These are phyloP conservation scores for Fragaria nilgerrensis DNA, from an alignment of 306 rosid genomes.

Conservation along the genomic window DNA sequence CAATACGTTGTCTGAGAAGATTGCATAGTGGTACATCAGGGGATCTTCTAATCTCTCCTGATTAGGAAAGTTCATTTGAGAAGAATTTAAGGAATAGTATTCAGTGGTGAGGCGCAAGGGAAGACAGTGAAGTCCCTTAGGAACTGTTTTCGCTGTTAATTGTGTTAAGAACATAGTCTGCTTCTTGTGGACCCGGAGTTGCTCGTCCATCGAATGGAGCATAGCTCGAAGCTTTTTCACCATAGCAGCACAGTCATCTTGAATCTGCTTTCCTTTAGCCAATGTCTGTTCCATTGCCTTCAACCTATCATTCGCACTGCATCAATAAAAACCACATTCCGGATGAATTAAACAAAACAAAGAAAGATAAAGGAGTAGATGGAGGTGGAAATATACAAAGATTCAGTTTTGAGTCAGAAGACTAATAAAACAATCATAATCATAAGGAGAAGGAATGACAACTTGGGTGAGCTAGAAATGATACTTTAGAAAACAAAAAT, in stretches of 20 bases:
- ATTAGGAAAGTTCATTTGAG: constrained; percentile 68
- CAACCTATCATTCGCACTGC: constrained; percentile 69
- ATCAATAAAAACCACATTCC: constrained; percentile 21
- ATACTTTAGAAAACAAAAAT: neutral
- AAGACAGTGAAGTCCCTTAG: constrained; percentile 97
- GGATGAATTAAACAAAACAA: constrained; percentile 11
- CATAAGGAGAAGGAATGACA: constrained; percentile 2
- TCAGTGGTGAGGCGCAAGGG: constrained; percentile 96
- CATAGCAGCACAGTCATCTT: constrained; percentile 68
- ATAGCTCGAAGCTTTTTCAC: constrained; percentile 95
- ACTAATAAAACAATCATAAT: constrained; percentile 8
- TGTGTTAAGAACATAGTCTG: constrained; percentile 92
- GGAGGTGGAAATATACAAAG: constrained; percentile 20
- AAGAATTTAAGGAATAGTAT: constrained; percentile 70
- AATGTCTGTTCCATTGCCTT: constrained; percentile 80
- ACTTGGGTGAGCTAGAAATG: constrained; percentile 4
- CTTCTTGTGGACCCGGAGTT: constrained; percentile 82
- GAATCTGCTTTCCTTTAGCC: constrained; percentile 75
- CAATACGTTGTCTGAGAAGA: constrained; percentile 90
- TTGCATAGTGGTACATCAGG: constrained; percentile 70
- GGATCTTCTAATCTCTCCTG: constrained; percentile 82
- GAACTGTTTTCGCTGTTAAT: constrained; percentile 90
- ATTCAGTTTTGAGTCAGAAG: constrained; percentile 11
- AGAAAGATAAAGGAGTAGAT: neutral
- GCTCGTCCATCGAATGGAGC: constrained; percentile 92